phyloP scores from a whole-genome alignment of 805 yeast species.

The Candida chauliodis region DNA sequence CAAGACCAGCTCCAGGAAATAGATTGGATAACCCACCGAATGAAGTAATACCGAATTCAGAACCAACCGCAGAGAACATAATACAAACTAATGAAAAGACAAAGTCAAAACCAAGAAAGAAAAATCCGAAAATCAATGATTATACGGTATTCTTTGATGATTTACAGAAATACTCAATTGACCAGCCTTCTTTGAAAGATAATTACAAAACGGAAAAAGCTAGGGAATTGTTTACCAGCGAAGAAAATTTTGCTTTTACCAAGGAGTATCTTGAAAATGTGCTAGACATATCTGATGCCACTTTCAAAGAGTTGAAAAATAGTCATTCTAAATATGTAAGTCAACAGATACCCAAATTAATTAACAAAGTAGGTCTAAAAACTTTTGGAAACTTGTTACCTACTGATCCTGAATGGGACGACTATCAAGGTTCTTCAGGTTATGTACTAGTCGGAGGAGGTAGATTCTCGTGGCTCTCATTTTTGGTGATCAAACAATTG shows the following conservation, averaged over 20 bases:
- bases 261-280: conserved; percentile 44
- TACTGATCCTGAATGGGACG: conserved; percentile 38
- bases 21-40: conserved; percentile 6
- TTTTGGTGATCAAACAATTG: conserved; percentile 45
- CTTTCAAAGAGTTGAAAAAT: conserved; percentile 30
- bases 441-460: conserved; percentile 55
- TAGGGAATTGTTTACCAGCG: conserved; percentile 38
- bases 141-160: conserved; percentile 29
- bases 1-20: conserved; percentile 6
- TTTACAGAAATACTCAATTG: conserved; percentile 32
- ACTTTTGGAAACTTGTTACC: conserved; percentile 34
- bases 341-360: conserved; percentile 25
- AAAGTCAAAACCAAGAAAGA: neutral
- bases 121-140: conserved; percentile 14
- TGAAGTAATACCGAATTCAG: conserved; percentile 5
- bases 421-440: conserved; percentile 31
- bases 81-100: neutral
- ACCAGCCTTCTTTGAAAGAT: conserved; percentile 36
- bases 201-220: conserved; percentile 44
- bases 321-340: conserved; percentile 36
- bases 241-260: conserved; percentile 40
- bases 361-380: conserved; percentile 20
- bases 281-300: conserved; percentile 35
- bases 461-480: conserved; percentile 47
- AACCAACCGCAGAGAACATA: neutral